phyloP scores from a whole-genome alignment of 176 grass and related monocot genomes.

The Aegilops speltoides region DNA sequence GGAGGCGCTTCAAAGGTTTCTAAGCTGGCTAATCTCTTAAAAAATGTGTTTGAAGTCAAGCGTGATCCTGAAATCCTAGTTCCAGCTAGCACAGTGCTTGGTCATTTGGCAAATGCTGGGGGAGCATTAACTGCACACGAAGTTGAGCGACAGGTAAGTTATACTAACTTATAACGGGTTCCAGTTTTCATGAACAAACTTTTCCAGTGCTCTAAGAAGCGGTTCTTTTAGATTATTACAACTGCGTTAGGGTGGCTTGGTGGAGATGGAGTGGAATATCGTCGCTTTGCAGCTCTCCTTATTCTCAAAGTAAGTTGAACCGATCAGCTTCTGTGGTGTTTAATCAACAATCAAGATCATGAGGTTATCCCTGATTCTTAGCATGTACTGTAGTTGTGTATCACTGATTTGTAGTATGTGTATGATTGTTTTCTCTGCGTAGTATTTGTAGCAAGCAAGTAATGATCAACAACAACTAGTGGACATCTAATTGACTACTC shows the following conservation, averaged over 20 bases:
- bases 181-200: not conserved
- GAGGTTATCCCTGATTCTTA: not conserved
- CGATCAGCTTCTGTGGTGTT: not conserved
- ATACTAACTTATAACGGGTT: not conserved
- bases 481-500: not conserved
- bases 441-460: not conserved
- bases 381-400: not conserved
- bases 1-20: slow-evolving; percentile 88
- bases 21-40: slow-evolving; percentile 73
- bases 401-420: not conserved
- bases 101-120: slow-evolving; percentile 81
- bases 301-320: slow-evolving; percentile 91
- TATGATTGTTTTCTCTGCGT: not conserved
- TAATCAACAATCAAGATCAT: not conserved
- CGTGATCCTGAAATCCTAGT: slow-evolving; percentile 83
- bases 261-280: slow-evolving; percentile 79
- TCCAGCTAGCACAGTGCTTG: slow-evolving; percentile 84
- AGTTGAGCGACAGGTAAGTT: slow-evolving; percentile 73
- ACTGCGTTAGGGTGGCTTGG: slow-evolving; percentile 88
- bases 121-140: slow-evolving; percentile 87
- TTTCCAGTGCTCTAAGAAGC: slow-evolving; percentile 19
- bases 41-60: slow-evolving; percentile 72
- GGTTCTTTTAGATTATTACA: slow-evolving; percentile 69
- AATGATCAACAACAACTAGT: not conserved
- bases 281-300: slow-evolving; percentile 81